Base-by-base conservation (phyloP, 83 land plant genomes). In the Thuja plicata region DNA sequence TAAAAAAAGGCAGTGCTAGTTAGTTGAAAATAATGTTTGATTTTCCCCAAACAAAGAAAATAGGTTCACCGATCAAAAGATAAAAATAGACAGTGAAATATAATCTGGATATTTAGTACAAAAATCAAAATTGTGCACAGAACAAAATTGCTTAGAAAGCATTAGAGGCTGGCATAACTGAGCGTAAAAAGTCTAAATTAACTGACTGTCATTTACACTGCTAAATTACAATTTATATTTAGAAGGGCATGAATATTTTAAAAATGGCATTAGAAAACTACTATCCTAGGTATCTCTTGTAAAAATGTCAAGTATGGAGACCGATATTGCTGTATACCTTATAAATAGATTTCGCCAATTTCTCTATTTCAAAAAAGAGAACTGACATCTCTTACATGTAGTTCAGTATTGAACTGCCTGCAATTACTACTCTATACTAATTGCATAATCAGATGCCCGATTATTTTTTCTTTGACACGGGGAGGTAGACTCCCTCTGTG, bases 401-500 rank as follows among this genome's bases (percentile, higher is more conserved):
- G n/a, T 17, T 37, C 13, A 19, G 9, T 40, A 79, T 79, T 79
- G 82, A 37, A 79, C 24, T 13, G 40, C 38, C 46, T 79, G 82
- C 46, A 79, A 40, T 40, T 34, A 79, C 21, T 79, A 16, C 82
- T 17, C 41, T n/a, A 40, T 79, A 3, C 82, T 40, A 38, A 54
- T 79, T 50, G 62, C 54, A 85, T 87, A 19, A 16, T 66, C 24
- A 87, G 30, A 38, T 8, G 17, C 52, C 10, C 5, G 45, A 19
- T 77, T 74, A 71, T 9, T 74, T 12, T 74, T 78, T 24, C 55
- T 19, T 19, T 78, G 62, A 77, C 15, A 92, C 89, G 2, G 97
- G 99, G 54, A 97, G 93, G 79, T 97, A 97, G 1, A 96, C 96
- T 34, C 99, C 99, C 48, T 97, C 99, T 13, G 97, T 95, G 55